Evolutionary conservation across 352 stramenopile genomes (phyloP).

Genomic region (Phytophthora niederhauseri): DNA sequence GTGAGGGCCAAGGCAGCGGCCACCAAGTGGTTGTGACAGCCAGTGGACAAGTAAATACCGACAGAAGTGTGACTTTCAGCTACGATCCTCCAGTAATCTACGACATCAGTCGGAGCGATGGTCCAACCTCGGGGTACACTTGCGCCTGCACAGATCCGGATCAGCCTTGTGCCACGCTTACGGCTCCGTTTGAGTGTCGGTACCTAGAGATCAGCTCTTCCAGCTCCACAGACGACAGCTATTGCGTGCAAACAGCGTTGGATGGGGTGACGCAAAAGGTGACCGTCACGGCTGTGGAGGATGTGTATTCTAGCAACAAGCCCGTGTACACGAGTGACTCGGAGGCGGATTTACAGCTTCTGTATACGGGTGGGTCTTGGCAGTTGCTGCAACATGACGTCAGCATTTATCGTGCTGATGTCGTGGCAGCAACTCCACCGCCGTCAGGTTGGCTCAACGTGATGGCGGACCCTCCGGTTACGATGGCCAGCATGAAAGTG

Average conservation of each 20-base stretch:
- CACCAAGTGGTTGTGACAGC: slow-evolving; percentile 47
- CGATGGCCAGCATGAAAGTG: slow-evolving; percentile 37
- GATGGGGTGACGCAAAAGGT: slow-evolving; percentile 25
- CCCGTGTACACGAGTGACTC: slow-evolving; percentile 39
- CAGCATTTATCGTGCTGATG: slow-evolving; percentile 33
- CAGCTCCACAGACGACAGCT: slow-evolving; percentile 22
- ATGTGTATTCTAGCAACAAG: slow-evolving; percentile 49
- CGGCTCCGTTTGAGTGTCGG: slow-evolving; percentile 46
- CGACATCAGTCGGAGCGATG: slow-evolving; percentile 43
- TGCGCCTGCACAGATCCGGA: slow-evolving; percentile 50
- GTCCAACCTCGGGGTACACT: slow-evolving; percentile 59
- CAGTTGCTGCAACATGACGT: slow-evolving; percentile 28
- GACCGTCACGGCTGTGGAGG: slow-evolving; percentile 36
- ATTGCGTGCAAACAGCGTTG: slow-evolving; percentile 42
- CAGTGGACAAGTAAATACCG: slow-evolving; percentile 38
- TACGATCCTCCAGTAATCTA: slow-evolving; percentile 52
- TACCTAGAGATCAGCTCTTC: slow-evolving; percentile 34
- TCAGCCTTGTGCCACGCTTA: slow-evolving; percentile 45
- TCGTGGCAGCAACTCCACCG: slow-evolving; percentile 35
- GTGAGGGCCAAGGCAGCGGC: slow-evolving; percentile 47
- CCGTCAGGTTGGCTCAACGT: slow-evolving; percentile 42
- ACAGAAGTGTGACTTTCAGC: slow-evolving; percentile 37
- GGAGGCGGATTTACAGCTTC: slow-evolving; percentile 30
- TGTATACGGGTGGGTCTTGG: slow-evolving; percentile 47
- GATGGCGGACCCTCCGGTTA: slow-evolving; percentile 17